Base-by-base conservation (phyloP, 2,329 filamentous ascomycete genomes). In the Paraphoma sp. region DNA sequence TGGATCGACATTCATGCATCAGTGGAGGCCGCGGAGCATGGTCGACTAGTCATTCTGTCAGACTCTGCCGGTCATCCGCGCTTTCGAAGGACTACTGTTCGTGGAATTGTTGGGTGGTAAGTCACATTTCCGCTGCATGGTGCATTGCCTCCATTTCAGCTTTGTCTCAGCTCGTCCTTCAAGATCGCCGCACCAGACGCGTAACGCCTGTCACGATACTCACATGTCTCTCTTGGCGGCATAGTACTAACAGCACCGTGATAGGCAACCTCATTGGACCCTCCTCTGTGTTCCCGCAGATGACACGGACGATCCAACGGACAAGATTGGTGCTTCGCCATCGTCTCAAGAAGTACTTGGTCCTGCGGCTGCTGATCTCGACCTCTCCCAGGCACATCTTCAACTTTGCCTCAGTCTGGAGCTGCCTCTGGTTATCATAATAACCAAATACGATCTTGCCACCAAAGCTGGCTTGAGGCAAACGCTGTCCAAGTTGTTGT, bases 1-100 rank as follows among this genome's bases (percentile, higher is more conserved):
- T 99, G 95, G 95, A 88, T 91, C 51, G 94, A 97, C 72, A 95
- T 98, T 50, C 95, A 99, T 74, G 89, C 91, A 38, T 86, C 88
- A 47, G 87, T 92, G 0, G 86, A 89, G 57, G 79, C 87, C 42
- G 86, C 92, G 1, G 86, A 88, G 54, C 79, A 83, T 56, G 91
- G 89, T 2, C 88, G 93, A 17, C 79, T 99, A 3, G 92, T 95
- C 5, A 93, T 97, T 64, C 82, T 98, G 6, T 92, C 93, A 0
- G 95, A 99, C 76, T 96, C 94, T 45, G 94, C 94, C 14, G 95
- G 95, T 0, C 91, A 96, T 62, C 89, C 93, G 38, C 87, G 93
- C 44, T 99, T 95, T 76, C 86, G 93, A 46, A 88, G 95, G 53
- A 98, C 94, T 6, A 94, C 92, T 2, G 82, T 98, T 51, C 87